These are phyloP conservation scores for Trypanosoma caninum DNA, from an alignment of 208 protist genomes.

Conservation along the genomic window DNA sequence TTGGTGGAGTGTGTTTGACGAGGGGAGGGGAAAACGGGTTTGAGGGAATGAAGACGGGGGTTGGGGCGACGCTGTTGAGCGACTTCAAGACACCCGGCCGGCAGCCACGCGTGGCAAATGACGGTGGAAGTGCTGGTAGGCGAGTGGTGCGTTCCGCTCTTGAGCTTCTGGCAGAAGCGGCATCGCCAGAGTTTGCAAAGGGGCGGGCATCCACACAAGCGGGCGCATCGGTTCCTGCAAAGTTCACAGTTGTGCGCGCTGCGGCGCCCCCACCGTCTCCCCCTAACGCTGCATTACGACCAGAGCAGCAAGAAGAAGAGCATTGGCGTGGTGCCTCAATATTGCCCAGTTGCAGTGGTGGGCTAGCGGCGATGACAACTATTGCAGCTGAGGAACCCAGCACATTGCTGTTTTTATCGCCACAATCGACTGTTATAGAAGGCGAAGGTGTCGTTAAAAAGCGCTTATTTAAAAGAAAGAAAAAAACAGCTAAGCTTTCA, in stretches of 20 bases:
- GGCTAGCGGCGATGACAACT: background rate
- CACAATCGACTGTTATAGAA: conserved; percentile 6
- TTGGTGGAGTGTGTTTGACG: too few species aligned
- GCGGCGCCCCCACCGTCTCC: conserved; percentile 4
- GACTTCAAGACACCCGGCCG: conserved; percentile 21
- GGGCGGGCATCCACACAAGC: background rate
- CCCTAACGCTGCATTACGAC: background rate
- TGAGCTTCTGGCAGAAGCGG: conserved; percentile 54
- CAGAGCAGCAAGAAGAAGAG: background rate
- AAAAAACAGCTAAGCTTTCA: conserved; percentile 10
- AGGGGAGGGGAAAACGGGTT: too few species aligned
- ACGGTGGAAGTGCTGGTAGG: conserved; percentile 29
- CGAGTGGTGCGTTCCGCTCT: conserved; percentile 75
- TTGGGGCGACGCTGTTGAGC: background rate
- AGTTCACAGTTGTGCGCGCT: conserved; percentile 55
- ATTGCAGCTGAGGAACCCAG: conserved; percentile 41
- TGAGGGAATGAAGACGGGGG: background rate
- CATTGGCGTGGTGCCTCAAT: background rate
- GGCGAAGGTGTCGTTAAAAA: conserved; percentile 18
- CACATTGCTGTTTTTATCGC: conserved; percentile 60
- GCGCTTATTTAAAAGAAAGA: conserved; percentile 24
- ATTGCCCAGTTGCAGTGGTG: background rate
- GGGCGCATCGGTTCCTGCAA: background rate
- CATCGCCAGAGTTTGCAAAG: conserved; percentile 43
- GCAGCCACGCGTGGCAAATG: background rate